phyloP scores from a whole-genome alignment of 208 protist species.

The Leishmania lainsoni region DNA sequence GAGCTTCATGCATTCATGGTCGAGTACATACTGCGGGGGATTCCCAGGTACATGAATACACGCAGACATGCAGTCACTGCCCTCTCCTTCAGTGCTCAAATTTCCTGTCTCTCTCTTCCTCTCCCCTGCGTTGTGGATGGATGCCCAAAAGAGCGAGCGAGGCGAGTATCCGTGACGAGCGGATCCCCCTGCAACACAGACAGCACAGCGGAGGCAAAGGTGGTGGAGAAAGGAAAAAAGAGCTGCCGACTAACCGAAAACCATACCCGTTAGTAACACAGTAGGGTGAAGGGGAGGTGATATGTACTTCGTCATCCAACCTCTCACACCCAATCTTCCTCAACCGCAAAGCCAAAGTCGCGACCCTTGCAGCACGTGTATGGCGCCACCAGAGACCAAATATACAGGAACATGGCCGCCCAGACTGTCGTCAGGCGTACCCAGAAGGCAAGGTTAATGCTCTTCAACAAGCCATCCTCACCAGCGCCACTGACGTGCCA shows the following conservation, averaged over 20 bases:
- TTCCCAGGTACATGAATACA: neutral
- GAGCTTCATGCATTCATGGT: too few species aligned
- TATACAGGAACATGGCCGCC: conserved; percentile 82
- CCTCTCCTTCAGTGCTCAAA: neutral
- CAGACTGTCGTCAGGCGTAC: conserved; percentile 89
- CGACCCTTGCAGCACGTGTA: conserved; percentile 89
- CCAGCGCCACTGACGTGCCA: conserved; percentile 88
- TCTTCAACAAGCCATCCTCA: conserved; percentile 43
- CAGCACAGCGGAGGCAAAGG: neutral
- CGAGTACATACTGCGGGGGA: too few species aligned
- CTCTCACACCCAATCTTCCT: conserved; percentile 56
- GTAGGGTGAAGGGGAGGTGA: neutral
- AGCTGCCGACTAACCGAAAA: neutral
- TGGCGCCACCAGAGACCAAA: conserved; percentile 93
- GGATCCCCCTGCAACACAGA: neutral
- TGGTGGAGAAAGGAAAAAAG: neutral
- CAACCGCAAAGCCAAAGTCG: conserved; percentile 80
- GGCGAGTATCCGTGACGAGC: neutral
- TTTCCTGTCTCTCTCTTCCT: neutral
- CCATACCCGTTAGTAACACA: neutral
- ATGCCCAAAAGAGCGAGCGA: too few species aligned
- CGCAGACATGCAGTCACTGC: neutral
- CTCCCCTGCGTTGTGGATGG: neutral
- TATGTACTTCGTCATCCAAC: too few species aligned
- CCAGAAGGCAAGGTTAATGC: conserved; percentile 86